These are phyloP conservation scores for Picea glauca DNA, from an alignment of 75 land plant genomes.

Conservation along the genomic window DNA sequence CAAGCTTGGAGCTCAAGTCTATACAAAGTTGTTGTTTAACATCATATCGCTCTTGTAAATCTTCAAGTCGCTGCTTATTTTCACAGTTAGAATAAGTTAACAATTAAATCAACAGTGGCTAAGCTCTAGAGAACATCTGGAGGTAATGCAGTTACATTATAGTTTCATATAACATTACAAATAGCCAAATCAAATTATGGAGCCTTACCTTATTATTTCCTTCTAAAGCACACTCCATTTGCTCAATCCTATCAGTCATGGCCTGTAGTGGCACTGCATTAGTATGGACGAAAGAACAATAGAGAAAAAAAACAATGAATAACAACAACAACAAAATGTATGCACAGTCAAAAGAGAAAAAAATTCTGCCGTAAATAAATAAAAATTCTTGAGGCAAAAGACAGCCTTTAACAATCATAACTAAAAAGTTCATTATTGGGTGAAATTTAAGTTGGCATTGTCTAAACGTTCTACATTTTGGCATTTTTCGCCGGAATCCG, in stretches of 20 bases:
- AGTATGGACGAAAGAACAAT: conserved; percentile 5
- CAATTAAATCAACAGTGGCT: not conserved
- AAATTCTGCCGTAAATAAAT: no score
- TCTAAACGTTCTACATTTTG: no score
- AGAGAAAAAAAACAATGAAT: not conserved
- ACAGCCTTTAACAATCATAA: no score
- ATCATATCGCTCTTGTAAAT: conserved; percentile 62
- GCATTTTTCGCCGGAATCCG: no score
- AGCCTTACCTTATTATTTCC: conserved; percentile 65
- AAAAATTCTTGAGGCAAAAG: no score
- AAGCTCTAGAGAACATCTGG: not conserved
- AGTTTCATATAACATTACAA: not conserved
- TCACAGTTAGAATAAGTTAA: not conserved
- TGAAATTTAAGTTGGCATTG: no score
- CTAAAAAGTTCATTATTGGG: no score
- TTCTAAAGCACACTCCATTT: conserved; percentile 64
- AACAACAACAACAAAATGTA: no score
- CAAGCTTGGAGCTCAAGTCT: conserved; percentile 54
- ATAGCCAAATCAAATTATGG: not conserved
- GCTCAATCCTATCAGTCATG: conserved; percentile 93
- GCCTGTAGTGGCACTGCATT: conserved; percentile 34
- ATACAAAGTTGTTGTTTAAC: conserved; percentile 36
- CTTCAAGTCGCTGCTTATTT: conserved; percentile 54
- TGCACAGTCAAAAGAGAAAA: no score
- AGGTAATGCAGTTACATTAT: not conserved